Conservation (phyloP, 441 rosid genomes). For the Brassica balearica region DNA sequence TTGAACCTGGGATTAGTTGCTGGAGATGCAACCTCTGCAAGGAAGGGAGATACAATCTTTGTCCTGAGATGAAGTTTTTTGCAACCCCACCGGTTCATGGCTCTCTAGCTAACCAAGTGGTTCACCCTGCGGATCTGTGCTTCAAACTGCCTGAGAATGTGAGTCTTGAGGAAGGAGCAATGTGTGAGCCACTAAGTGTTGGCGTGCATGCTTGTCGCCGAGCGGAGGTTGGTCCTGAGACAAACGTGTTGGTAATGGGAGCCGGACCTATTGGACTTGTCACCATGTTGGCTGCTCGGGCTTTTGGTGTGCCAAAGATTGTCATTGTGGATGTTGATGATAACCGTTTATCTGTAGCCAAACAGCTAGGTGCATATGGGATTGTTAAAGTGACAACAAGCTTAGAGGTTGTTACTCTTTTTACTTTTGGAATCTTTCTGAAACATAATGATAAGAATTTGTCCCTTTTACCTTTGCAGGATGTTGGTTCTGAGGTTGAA, state of each 20-base stretch:
- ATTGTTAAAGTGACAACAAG: conserved; percentile 69
- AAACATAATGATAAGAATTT: neutral
- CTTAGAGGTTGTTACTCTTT: neutral
- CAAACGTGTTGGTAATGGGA: conserved; percentile 81
- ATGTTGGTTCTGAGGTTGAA: conserved; percentile 62
- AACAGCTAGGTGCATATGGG: conserved; percentile 75
- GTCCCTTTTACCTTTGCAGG: conserved; percentile 47
- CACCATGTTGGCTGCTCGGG: conserved; percentile 80
- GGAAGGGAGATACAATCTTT: conserved; percentile 83
- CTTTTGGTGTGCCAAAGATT: conserved; percentile 88
- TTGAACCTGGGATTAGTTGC: conserved; percentile 94
- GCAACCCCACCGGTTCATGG: conserved; percentile 93
- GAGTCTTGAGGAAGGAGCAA: conserved; percentile 95
- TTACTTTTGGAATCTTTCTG: neutral
- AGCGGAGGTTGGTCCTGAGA: conserved; percentile 80
- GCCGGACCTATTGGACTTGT: conserved; percentile 97
- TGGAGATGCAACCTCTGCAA: conserved; percentile 75
- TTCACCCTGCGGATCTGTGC: conserved; percentile 90
- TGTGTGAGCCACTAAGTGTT: conserved; percentile 93
- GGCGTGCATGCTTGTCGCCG: conserved; percentile 93
- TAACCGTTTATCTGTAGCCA: conserved; percentile 78
- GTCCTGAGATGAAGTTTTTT: conserved; percentile 92
- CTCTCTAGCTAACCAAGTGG: conserved; percentile 90
- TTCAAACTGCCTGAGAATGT: conserved; percentile 87
- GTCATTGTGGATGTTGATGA: conserved; percentile 83